phyloP scores from a whole-genome alignment of 306 rosid genomes.

The Citrullus mucosospermus region DNA sequence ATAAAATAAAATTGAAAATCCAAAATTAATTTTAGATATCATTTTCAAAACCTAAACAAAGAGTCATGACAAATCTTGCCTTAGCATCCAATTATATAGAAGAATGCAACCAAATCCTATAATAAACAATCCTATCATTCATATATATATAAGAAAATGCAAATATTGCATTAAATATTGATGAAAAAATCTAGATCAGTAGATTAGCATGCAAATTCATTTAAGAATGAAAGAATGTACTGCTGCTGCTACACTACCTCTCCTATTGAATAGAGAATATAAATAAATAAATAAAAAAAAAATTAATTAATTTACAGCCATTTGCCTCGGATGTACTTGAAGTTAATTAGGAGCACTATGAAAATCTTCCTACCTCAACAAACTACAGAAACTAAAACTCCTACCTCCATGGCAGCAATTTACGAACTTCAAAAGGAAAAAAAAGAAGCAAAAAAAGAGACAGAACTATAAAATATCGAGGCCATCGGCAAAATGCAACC shows the following conservation, averaged over 20 bases:
- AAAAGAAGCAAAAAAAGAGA: background rate
- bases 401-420: background rate
- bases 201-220: slow-evolving; percentile 1
- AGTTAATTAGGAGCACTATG: background rate
- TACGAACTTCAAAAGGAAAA: background rate
- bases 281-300: background rate
- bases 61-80: too few species aligned
- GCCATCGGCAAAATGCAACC: slow-evolving; percentile 34
- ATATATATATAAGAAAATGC: background rate
- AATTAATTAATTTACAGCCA: background rate
- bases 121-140: too few species aligned
- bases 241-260: slow-evolving; percentile 28
- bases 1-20: too few species aligned
- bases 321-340: background rate
- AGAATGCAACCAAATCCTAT: too few species aligned
- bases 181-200: background rate
- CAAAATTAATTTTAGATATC: too few species aligned
- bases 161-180: background rate
- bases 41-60: too few species aligned
- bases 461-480: slow-evolving; percentile 27
- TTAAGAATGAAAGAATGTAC: slow-evolving; percentile 27
- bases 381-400: background rate
- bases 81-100: too few species aligned
- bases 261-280: background rate
- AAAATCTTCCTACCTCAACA: background rate